Evolutionary conservation across 495 filamentous ascomycete genomes (phyloP), one percentile per base, ranked within the genome.

Genomic region (Sabuloglossum arenarium): DNA sequence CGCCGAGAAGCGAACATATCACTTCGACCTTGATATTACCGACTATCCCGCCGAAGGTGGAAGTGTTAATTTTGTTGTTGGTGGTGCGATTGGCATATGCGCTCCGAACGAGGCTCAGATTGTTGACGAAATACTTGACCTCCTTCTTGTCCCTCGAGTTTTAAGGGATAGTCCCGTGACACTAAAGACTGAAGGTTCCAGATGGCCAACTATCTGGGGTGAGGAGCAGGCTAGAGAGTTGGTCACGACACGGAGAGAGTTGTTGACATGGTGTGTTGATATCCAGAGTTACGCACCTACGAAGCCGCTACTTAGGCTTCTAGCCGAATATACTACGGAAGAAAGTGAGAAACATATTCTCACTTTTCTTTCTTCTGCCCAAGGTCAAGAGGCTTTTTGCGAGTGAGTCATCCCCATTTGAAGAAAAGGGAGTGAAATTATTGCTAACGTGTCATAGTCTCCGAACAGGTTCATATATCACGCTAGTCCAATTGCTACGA

Each of bases 191-290:
- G 77, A 73, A 24, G 75, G 73, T 32, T 93, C 93, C 16, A 74
- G 91, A 9, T 98, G 91, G 91, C 91, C 91, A 1, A 97, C 91
- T 10, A 91, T 98, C 47, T 98, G 93, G 91, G 90, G 89, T 23
- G 84, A 91, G n/a, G 89, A 96, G 29, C 63, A 85, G 62, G 66
- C 90, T 1, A 75, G 93, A 42, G 80, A 89, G 60, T 68, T 98
- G 23, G 74, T 85, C 51, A 95, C 90, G 1, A 96, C 90, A 0
- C 79, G 91, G 14, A 75, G 91, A 10, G 91, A 94, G 66, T 72
- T 98, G 19, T 72, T 98, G 27, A 95, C 84, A 52, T 98, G 91
- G 91, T 95, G 88, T 66, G 80, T 83, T 14, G 91, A 98, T 66
- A 78, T 97, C 52, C 89, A 96, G 66, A 90, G 85, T 56, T 86